phyloP scores from a whole-genome alignment of 768 basidiomycete genomes.

The Kwoniella botswanensis region DNA sequence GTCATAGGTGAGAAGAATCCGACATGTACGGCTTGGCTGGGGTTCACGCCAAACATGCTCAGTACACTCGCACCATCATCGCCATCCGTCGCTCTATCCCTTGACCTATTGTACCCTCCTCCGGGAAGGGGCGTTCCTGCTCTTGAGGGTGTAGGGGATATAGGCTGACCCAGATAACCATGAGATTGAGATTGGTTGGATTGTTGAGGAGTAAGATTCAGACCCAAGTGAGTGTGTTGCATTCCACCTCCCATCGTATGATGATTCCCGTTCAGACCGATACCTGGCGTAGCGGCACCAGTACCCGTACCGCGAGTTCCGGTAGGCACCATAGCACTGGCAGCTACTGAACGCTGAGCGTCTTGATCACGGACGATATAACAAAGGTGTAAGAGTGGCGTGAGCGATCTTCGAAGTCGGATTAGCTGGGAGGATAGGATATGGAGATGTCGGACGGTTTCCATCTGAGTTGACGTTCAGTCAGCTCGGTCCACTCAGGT shows the following conservation, averaged over 20 bases:
- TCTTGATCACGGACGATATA: slow-evolving; percentile 56
- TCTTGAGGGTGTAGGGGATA: slow-evolving; percentile 14
- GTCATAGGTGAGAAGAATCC: slow-evolving; percentile 48
- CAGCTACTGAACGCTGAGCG: slow-evolving; percentile 47
- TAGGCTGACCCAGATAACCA: neutral
- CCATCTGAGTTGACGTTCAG: slow-evolving; percentile 36
- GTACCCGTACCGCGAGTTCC: neutral
- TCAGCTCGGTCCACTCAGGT: too few relatives aligned
- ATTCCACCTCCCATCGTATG: slow-evolving; percentile 5
- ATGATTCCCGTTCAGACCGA: neutral
- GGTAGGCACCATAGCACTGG: slow-evolving; percentile 34
- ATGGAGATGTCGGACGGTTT: slow-evolving; percentile 56
- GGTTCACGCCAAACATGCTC: slow-evolving; percentile 14
- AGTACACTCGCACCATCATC: slow-evolving; percentile 11
- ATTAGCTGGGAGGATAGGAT: slow-evolving; percentile 57
- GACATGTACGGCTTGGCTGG: neutral
- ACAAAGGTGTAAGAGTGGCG: slow-evolving; percentile 50
- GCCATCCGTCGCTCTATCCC: neutral
- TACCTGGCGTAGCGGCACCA: neutral
- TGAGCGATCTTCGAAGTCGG: slow-evolving; percentile 51
- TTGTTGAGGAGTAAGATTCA: slow-evolving; percentile 8
- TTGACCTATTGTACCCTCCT: neutral
- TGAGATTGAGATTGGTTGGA: neutral
- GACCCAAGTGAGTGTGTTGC: slow-evolving; percentile 8
- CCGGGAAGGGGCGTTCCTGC: slow-evolving; percentile 12